A percentile compares a stretch with the other conserved stretches of the same genome.
Evolutionary conservation across 495 filamentous ascomycete species (phyloP).

Genomic region (Talaromyces wortmannii): DNA sequence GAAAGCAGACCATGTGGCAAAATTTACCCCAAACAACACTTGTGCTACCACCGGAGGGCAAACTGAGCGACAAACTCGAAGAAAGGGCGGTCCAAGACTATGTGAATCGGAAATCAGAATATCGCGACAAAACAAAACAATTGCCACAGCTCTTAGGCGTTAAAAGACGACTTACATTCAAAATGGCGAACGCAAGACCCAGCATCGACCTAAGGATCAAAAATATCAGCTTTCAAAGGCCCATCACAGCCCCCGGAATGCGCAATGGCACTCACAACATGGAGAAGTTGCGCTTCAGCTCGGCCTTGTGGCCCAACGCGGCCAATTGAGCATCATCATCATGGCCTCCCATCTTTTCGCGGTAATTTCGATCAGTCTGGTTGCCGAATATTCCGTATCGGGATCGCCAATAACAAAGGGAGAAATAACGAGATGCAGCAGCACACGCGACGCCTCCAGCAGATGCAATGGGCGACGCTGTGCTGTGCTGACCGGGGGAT

Average conservation of each 20-base stretch:
- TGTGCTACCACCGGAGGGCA: slow-evolving; percentile 38
- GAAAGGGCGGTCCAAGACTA: slow-evolving; percentile 48
- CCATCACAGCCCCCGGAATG: too few species aligned
- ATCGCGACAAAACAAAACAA: too few species aligned
- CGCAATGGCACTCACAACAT: slow-evolving; percentile 24
- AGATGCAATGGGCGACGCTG: too few species aligned
- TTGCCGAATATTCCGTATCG: background rate
- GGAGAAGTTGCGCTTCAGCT: slow-evolving; percentile 53
- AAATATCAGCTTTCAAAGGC: background rate
- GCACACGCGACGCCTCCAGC: too few species aligned
- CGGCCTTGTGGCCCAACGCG: slow-evolving; percentile 58
- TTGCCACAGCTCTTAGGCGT: background rate
- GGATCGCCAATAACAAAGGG: too few species aligned
- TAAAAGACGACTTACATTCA: slow-evolving; percentile 30
- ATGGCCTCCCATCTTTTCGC: background rate
- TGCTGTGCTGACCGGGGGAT: too few species aligned
- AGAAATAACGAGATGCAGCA: too few species aligned
- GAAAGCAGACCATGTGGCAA: background rate
- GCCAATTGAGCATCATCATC: slow-evolving; percentile 49
- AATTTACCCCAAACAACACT: slow-evolving; percentile 44
- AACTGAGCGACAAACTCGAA: slow-evolving; percentile 39
- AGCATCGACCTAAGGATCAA: slow-evolving; percentile 35
- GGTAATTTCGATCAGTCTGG: background rate
- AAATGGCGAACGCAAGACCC: slow-evolving; percentile 46
- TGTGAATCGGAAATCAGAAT: slow-evolving; percentile 7